Evolutionary conservation across 148 eudicot species (phyloP).

Genomic region (Camellia sinensis): DNA sequence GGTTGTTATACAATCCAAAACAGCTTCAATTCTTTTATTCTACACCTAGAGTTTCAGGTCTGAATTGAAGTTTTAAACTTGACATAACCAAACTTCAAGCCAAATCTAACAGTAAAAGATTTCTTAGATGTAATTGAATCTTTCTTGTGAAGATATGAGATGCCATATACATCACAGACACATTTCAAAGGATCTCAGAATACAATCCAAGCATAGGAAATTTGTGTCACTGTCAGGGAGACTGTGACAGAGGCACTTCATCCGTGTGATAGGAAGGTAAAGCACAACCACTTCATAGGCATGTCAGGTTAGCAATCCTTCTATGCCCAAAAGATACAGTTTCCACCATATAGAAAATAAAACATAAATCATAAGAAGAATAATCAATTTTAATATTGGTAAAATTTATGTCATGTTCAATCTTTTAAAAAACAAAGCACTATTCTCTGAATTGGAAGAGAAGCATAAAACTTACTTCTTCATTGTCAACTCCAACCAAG

Average conservation of each 20-base stretch:
- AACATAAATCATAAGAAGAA: not conserved
- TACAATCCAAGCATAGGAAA: not conserved
- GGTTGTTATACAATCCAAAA: too few species aligned
- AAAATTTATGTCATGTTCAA: not conserved
- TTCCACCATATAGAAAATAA: not conserved
- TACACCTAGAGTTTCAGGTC: too few species aligned
- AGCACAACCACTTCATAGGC: not conserved
- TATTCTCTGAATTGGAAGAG: not conserved
- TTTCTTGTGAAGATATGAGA: not conserved
- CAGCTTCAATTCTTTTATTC: too few species aligned
- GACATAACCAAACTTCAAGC: not conserved
- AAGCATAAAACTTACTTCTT: conserved; percentile 64
- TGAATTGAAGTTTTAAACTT: not conserved
- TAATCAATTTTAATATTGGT: not conserved
- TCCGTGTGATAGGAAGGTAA: not conserved
- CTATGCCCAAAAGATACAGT: not conserved
- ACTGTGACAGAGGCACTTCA: not conserved
- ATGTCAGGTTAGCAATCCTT: conserved; percentile 4
- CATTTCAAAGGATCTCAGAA: not conserved
- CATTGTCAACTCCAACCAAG: conserved; percentile 99
- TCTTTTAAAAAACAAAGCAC: not conserved
- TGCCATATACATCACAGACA: not conserved
- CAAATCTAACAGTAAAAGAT: not conserved
- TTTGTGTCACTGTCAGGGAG: not conserved
- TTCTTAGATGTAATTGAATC: not conserved